These are phyloP conservation scores for Fusarium subtropicale DNA, from an alignment of 2,329 filamentous ascomycete species.

Conservation along the genomic window DNA sequence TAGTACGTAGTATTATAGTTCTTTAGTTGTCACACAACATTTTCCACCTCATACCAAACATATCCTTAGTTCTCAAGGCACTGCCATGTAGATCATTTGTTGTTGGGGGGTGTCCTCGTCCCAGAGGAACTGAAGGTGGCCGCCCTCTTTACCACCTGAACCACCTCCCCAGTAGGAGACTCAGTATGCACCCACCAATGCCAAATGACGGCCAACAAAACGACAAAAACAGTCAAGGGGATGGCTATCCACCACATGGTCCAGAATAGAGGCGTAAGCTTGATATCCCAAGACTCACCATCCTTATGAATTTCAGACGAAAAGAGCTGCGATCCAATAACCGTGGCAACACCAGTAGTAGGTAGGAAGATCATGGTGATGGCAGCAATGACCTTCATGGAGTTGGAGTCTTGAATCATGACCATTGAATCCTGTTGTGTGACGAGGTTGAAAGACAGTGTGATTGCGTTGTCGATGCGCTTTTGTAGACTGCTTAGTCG, in stretches of 20 bases:
- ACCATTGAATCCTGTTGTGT: slow-evolving; percentile 53
- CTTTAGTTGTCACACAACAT: neutral
- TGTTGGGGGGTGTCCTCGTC: slow-evolving; percentile 20
- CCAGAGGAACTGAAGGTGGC: slow-evolving; percentile 36
- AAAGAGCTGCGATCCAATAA: slow-evolving; percentile 49
- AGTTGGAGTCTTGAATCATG: slow-evolving; percentile 52
- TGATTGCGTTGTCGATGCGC: slow-evolving; percentile 52
- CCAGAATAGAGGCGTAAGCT: slow-evolving; percentile 47
- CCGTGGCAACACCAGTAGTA: slow-evolving; percentile 51
- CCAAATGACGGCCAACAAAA: slow-evolving; percentile 45
- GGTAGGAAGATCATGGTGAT: slow-evolving; percentile 55
- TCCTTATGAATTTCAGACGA: slow-evolving; percentile 36
- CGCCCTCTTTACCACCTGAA: slow-evolving; percentile 38
- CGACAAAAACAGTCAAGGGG: slow-evolving; percentile 45
- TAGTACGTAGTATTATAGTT: slow-evolving; percentile 18
- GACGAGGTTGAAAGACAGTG: slow-evolving; percentile 53
- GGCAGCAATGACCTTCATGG: slow-evolving; percentile 54
- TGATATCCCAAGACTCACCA: slow-evolving; percentile 40
- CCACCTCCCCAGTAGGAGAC: slow-evolving; percentile 36
- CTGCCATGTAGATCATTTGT: neutral
- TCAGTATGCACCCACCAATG: slow-evolving; percentile 48
- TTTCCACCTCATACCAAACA: neutral
- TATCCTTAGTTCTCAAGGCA: neutral
- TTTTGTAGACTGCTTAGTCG: slow-evolving; percentile 51
- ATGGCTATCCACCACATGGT: slow-evolving; percentile 49